These are phyloP conservation scores for Sphaerostilbella broomeana DNA, from an alignment of 2,329 filamentous ascomycete species.

Conservation along the genomic window DNA sequence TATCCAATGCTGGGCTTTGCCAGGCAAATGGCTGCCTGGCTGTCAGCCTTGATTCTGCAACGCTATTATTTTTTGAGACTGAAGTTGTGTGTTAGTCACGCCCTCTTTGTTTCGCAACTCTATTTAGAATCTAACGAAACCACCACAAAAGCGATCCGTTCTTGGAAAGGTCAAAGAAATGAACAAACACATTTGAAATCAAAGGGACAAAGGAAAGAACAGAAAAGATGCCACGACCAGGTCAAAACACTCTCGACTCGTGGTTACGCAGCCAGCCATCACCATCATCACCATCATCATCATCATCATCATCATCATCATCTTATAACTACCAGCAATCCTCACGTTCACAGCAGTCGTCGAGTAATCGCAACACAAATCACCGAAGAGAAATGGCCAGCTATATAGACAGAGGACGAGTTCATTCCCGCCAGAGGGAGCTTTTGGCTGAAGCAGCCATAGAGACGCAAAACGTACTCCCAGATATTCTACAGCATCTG, in stretches of 20 bases:
- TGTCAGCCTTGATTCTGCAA: neutral
- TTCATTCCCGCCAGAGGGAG: conserved; percentile 11
- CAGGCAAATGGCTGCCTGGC: neutral
- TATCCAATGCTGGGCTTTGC: neutral
- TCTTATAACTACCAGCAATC: too few relatives aligned
- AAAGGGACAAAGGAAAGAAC: conserved; percentile 1
- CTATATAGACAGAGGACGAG: conserved; percentile 15
- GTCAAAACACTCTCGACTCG: conserved; percentile 23
- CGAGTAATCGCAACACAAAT: conserved; percentile 6
- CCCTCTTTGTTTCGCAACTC: neutral
- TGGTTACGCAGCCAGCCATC: too few relatives aligned
- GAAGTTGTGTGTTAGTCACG: conserved; percentile 4
- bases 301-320: too few relatives aligned
- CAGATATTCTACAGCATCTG: conserved; percentile 38
- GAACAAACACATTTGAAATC: too few relatives aligned
- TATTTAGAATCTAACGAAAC: neutral
- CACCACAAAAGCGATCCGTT: neutral
- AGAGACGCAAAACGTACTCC: conserved; percentile 43
- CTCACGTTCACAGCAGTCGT: too few relatives aligned
- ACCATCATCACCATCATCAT: too few relatives aligned
- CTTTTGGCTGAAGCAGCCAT: conserved; percentile 36
- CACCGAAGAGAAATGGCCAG: neutral
- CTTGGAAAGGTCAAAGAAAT: too few relatives aligned
- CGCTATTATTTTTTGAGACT: neutral
- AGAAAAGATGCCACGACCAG: conserved; percentile 6